Base-by-base conservation (phyloP, 2,329 filamentous ascomycete genomes). In the Colletotrichum limetticola region DNA sequence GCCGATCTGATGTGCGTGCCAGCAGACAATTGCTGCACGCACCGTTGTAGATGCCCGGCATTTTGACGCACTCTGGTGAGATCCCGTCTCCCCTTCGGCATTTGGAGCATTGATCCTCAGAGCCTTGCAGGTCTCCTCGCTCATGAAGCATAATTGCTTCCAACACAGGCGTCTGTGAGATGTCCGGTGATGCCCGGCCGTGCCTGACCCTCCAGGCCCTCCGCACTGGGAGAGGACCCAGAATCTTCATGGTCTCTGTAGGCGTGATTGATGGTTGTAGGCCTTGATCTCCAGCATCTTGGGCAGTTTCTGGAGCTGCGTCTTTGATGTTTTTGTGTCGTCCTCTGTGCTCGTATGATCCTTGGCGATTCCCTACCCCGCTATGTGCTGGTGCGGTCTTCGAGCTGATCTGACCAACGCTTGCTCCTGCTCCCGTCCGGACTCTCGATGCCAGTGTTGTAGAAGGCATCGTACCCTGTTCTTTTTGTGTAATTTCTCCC, bases 91-190 rank as follows among this genome's bases (percentile, higher is more conserved):
- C 77, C 2, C 68, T 74, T 8, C 75, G 75, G 65, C 78, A 79
- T 19, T 68, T 71, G 16, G 70, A 61, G 68, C 78, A 79, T 59
- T 76, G 66, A 16, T 67, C 72, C n/a, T 72, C 68, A 30, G 71
- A 59, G 8, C 42, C 52, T 11, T 76, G 74, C 26, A 76, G 58
- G 6, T 76, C 60, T 3, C 78, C 78, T 24, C 77, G 73, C 60
- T 79, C 78, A 61, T 79, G 77, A 46, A 78, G 42, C 76, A 78
- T 77, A 52, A 79, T 69, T 16, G 76, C 76, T 52, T 78, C 77
- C 19, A 75, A 59, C 3, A 77, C 74, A 7, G 68, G 72, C 14
- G 49, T 24, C 16, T 37, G 59, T 9, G 68, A 60, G 19, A 58
- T 32, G 3, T 72, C 72, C 4, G 42, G 37, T 12, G 63, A 24